Evolutionary conservation across 805 yeast genomes (phyloP).

Genomic region (Torulaspora gathmanii): DNA sequence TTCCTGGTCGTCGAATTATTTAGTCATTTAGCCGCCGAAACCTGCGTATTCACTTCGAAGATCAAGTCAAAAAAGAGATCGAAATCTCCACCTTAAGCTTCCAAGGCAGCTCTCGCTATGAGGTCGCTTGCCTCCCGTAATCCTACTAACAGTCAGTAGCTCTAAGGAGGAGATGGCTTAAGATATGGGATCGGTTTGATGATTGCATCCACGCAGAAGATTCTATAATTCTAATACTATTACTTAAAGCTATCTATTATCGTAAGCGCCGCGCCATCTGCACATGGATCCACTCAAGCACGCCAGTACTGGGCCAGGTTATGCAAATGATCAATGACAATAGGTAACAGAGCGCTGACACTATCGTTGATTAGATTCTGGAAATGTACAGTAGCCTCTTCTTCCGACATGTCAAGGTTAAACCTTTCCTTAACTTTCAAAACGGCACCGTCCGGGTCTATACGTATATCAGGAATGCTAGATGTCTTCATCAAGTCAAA

Average conservation of each 20-base stretch:
- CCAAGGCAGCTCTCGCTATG: too few species aligned
- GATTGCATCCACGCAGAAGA: background rate
- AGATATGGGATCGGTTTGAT: too few species aligned
- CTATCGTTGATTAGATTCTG: conserved; percentile 91
- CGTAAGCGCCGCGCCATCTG: background rate
- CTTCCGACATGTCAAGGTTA: conserved; percentile 88
- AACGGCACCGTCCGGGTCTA: conserved; percentile 82
- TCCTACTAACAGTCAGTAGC: too few species aligned
- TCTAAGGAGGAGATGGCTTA: too few species aligned
- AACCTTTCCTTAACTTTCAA: conserved; percentile 92
- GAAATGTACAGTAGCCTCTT: conserved; percentile 92
- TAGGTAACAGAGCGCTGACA: conserved; percentile 88
- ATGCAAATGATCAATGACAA: conserved; percentile 91
- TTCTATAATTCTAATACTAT: background rate
- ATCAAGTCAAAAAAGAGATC: too few species aligned
- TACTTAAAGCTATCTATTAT: background rate
- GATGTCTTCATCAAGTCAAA: conserved; percentile 94
- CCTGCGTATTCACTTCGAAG: too few species aligned
- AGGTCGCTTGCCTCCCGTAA: too few species aligned
- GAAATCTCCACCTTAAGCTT: too few species aligned
- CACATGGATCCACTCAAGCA: conserved; percentile 42
- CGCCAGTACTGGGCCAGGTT: conserved; percentile 98
- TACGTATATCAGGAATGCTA: conserved; percentile 80
- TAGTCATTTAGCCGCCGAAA: too few species aligned
- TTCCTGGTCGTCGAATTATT: too few species aligned